Conservation (phyloP, 106 monocot genomes). For the Ottelia alismoides region DNA sequence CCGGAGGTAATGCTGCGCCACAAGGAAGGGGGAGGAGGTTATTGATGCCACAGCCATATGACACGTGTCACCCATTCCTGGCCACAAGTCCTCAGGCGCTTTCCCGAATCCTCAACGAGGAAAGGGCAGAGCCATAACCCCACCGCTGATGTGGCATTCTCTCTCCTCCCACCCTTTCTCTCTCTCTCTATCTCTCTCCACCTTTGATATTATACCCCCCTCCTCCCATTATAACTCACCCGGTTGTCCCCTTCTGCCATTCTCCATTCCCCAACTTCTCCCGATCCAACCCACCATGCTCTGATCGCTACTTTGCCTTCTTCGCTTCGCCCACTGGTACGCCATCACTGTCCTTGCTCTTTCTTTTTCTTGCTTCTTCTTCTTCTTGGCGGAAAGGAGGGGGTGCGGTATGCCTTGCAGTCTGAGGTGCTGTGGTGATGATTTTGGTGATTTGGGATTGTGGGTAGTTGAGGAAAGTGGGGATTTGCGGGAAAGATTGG, state of each 20-base stretch:
- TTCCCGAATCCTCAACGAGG: slow-evolving; percentile 1
- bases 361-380: not conserved
- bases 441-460: too few relatives aligned
- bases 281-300: not conserved
- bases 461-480: too few relatives aligned
- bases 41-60: too few relatives aligned
- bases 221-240: too few relatives aligned
- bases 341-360: not conserved
- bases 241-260: not conserved
- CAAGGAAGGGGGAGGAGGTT: too few relatives aligned
- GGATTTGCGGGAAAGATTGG: too few relatives aligned
- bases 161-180: not conserved
- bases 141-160: not conserved
- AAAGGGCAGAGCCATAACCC: not conserved
- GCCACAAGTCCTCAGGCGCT: slow-evolving; percentile 4
- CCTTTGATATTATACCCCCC: not conserved
- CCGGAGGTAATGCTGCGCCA: too few relatives aligned
- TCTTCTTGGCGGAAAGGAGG: not conserved
- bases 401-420: not conserved
- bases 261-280: not conserved
- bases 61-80: too few relatives aligned
- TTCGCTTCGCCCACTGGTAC: not conserved
- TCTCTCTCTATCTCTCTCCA: not conserved
- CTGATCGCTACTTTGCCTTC: not conserved
- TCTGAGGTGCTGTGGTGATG: too few relatives aligned